Evolutionary conservation across 2,329 filamentous ascomycete genomes (phyloP).

Genomic region (Harringtonia aguacate): DNA sequence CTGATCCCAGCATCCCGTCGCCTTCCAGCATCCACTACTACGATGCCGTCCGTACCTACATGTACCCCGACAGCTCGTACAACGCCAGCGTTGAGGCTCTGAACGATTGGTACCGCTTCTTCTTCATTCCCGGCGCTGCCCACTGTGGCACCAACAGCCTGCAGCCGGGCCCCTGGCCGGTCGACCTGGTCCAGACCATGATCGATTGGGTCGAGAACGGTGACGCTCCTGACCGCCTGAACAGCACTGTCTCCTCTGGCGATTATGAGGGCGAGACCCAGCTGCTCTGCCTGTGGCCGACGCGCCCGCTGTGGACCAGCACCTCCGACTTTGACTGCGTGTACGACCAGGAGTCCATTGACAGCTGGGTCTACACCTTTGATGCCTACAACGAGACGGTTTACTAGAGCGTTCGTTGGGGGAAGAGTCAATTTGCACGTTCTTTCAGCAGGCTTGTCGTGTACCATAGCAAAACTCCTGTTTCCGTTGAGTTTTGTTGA

Average conservation of each 20-base stretch:
- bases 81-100: conserved; percentile 24
- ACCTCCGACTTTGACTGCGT: no score
- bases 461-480: no score
- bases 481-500: no score
- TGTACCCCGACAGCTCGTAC: conserved; percentile 18
- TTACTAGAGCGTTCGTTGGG: no score
- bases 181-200: conserved; percentile 10
- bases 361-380: no score
- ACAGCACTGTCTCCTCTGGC: conserved; percentile 12
- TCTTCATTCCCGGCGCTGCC: conserved; percentile 36
- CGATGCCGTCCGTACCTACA: conserved; percentile 36
- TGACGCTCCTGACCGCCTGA: conserved; percentile 29
- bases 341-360: no score
- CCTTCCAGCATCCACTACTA: conserved; percentile 28
- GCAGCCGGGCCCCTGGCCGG: conserved; percentile 31
- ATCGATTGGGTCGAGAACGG: conserved; percentile 40
- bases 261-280: conserved; percentile 21
- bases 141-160: conserved; percentile 33
- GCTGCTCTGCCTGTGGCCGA: conserved; percentile 31
- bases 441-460: no score
- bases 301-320: conserved; percentile 27
- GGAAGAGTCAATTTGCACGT: no score
- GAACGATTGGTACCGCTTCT: conserved; percentile 19
- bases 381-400: no score
- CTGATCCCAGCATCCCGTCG: conserved; percentile 34